Evolutionary conservation across 257 asterid species (phyloP), one percentile per base, ranked within the genome.

Genomic region (Solanum etuberosum): DNA sequence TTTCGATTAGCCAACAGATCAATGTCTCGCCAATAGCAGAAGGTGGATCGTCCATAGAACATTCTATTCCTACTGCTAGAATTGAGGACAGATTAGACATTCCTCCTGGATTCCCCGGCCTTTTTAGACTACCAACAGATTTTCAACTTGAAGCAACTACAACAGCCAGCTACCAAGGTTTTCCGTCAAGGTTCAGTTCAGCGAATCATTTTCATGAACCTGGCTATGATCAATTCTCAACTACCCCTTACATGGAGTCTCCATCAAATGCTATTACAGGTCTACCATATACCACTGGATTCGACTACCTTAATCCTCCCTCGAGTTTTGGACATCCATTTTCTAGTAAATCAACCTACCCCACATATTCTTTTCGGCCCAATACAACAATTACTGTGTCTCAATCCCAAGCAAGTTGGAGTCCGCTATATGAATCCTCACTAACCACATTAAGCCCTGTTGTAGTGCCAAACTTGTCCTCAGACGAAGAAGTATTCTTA

Each of bases 111-210:
- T 88, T 90, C 73, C 94, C 98, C 3, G 94, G 91, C 59, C 93
- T 97, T 72, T 94, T 93, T 89, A 92, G 98, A 90, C 89, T 95
- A 90, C 99, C 99, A 14, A 93, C 90, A 4, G 97, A 93, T 85
- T 82, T 90, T 87, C 94, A 88, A 21, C 86, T 42, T 71, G 92
- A 92, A 90, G 84, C 88, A 34, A 80, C 90, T 78, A 42, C 89
- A 43, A 82, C 73, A 87, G 85, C 85, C 68, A 68, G 73, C 83
- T 61, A 35, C 46, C 59, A 78, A 15, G 89, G 88, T 78, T 27
- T 67, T 23, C 76, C 85, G 40, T 25, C 86, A 5, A 88, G 37
- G 23, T 88, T 84, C 7, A 85, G 89, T 74, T 86, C 87, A 73
- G 63, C 87, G 25, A 87, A 90, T 85, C 84, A 81, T 54, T 86